Percentiles rank a stretch among this genome's conserved stretches.
Conservation (phyloP, 257 asterid species). For the Linderniella brevidens region DNA sequence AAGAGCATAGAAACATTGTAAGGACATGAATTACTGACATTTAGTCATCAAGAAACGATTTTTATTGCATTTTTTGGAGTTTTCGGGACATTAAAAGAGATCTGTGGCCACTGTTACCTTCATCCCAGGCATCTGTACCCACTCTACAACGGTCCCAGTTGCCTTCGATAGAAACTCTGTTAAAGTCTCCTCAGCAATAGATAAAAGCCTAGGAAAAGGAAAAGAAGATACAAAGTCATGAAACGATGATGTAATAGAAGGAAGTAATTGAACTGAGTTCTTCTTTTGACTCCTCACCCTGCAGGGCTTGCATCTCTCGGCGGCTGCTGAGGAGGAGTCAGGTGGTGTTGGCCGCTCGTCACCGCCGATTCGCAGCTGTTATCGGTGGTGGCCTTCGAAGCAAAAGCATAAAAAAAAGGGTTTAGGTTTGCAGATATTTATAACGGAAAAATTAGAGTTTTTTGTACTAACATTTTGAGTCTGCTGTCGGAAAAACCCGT, state of each 20-base stretch:
- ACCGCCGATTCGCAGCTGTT: conserved; percentile 95
- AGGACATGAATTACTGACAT: neutral
- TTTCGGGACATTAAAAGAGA: too few species aligned
- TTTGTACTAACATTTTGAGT: conserved; percentile 39
- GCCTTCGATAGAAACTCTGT: conserved; percentile 99
- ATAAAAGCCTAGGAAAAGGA: conserved; percentile 52
- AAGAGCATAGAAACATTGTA: neutral
- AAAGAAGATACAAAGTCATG: conserved; percentile 11
- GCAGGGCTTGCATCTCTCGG: conserved; percentile 99
- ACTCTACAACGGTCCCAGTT: conserved; percentile 99
- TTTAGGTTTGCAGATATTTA: too few species aligned
- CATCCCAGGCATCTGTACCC: conserved; percentile 99
- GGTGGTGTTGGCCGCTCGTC: conserved; percentile 85
- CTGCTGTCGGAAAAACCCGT: conserved; percentile 73
- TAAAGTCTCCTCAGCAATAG: conserved; percentile 99
- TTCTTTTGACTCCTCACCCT: conserved; percentile 38
- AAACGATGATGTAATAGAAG: neutral
- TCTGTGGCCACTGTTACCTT: conserved; percentile 28
- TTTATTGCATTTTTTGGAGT: too few species aligned
- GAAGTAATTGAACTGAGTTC: too few species aligned
- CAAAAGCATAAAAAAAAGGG: conserved; percentile 16
- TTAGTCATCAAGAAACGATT: too few species aligned
- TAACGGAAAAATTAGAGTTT: neutral
- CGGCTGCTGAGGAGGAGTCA: conserved; percentile 78
- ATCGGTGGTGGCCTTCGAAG: conserved; percentile 71